Evolutionary conservation across 441 rosid genomes (phyloP).

Genomic region (Erodium chrysanthum): DNA sequence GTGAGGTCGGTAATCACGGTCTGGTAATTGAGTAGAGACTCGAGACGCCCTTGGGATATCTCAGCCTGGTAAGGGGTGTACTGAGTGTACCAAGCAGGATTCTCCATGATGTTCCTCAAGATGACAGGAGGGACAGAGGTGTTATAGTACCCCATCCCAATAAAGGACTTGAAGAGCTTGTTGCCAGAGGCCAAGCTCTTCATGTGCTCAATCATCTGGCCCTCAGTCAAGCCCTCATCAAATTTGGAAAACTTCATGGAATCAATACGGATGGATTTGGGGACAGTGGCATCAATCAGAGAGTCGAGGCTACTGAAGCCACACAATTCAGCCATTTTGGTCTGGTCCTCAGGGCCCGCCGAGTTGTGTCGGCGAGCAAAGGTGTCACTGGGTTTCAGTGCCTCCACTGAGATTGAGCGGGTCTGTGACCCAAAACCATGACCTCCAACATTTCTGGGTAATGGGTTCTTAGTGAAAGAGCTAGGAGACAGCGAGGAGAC

Average conservation of each 20-base stretch:
- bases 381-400: conserved; percentile 58
- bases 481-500: conserved; percentile 62
- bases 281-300: conserved; percentile 78
- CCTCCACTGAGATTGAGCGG: conserved; percentile 61
- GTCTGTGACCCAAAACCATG: conserved; percentile 38
- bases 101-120: conserved; percentile 84
- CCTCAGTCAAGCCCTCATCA: conserved; percentile 81
- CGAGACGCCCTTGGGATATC: conserved; percentile 87
- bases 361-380: conserved; percentile 93
- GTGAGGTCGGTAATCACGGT: conserved; percentile 83
- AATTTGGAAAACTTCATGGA: conserved; percentile 80
- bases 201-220: conserved; percentile 81
- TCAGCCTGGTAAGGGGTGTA: conserved; percentile 96
- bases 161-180: conserved; percentile 69
- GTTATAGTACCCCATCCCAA: conserved; percentile 91
- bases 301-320: conserved; percentile 65
- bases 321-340: conserved; percentile 58
- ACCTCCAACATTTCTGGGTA: conserved; percentile 19
- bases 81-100: conserved; percentile 97
- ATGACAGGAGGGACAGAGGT: conserved; percentile 82
- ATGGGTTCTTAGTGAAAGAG: conserved; percentile 25
- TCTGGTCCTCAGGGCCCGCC: conserved; percentile 71
- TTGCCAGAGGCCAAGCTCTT: conserved; percentile 59
- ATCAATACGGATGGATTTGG: conserved; percentile 70
- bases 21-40: conserved; percentile 80